Evolutionary conservation across 495 filamentous ascomycete species (phyloP).

Genomic region (Neurospora sp.): DNA sequence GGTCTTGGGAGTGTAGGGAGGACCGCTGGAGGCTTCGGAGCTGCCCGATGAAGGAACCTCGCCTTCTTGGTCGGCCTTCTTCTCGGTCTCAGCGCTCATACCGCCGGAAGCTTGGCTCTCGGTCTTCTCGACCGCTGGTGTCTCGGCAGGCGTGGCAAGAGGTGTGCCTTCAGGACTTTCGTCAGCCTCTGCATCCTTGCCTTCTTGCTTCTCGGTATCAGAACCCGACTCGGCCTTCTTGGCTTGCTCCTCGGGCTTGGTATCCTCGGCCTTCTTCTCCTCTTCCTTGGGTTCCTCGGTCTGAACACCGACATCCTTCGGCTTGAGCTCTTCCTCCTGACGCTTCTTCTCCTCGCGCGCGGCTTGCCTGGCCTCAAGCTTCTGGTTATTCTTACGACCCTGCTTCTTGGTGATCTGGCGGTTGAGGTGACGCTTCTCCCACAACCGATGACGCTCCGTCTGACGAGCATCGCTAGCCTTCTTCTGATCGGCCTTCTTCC

Average conservation of each 20-base stretch:
- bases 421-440: conserved; percentile 41
- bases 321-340: conserved; percentile 30
- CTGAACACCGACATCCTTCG: conserved; percentile 32
- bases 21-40: conserved; percentile 16
- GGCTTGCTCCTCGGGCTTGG: conserved; percentile 12
- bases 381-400: conserved; percentile 35
- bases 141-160: conserved; percentile 14
- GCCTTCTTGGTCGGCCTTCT: conserved; percentile 1
- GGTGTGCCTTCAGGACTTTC: conserved; percentile 16
- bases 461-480: conserved; percentile 37
- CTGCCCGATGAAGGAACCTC: conserved; percentile 6
- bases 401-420: conserved; percentile 34
- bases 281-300: conserved; percentile 22
- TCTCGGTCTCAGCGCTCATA: not conserved
- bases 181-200: conserved; percentile 8
- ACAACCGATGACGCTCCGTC: conserved; percentile 33
- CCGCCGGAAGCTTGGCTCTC: conserved; percentile 10
- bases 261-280: conserved; percentile 17
- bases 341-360: conserved; percentile 28
- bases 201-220: not conserved
- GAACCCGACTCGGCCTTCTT: conserved; percentile 6
- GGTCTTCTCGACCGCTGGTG: conserved; percentile 18
- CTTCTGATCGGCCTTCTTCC: conserved; percentile 38
- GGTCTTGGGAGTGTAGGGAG: conserved; percentile 23
- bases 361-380: conserved; percentile 23